Evolutionary conservation across 2,329 filamentous ascomycete species (phyloP), one percentile per base, ranked within the genome.

Genomic region (Cladosporium sp.): DNA sequence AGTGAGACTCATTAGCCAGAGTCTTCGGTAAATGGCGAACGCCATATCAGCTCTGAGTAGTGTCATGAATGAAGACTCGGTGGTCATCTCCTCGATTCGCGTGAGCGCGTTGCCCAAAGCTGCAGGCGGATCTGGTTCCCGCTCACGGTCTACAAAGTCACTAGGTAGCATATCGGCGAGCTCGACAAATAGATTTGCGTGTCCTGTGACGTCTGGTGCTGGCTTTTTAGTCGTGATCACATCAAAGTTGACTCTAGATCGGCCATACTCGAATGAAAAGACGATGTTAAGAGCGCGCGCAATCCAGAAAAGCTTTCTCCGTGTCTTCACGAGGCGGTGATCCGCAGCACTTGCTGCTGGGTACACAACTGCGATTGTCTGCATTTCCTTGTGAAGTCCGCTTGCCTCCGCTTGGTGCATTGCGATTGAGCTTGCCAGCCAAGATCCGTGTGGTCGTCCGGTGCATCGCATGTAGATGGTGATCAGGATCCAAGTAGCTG

Each of bases 391-490:
- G 49, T 84, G 81, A 6, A 85, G 66, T 0, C 82, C 80, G 5
- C 82, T 81, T 3, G 85, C 84, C 70, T 87, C 86, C 2, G 84
- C 77, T 67, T 87, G 79, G 68, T 88, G 85, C 83, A 88, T 85
- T n/a, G 85, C 73, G 0, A 82, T 83, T 63, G 81, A 86, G 68
- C 83, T 86, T 0, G 84, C 83, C 73, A 87, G 82, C 85, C 84
- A 86, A 2, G 84, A 80, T 1, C 79, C 79, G 65, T 87, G 82
- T 1, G 84, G 84, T 0, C 62, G 79, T 1, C 79, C 81, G 0
- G 84, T 83, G 62, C 85, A 79, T 10, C 86, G 79, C 8, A 88
- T 75, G 65, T 87, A 87, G 1, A 83, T 78, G 0, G 82, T 82
- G 3, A 85, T 81, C 5, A 88, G 79, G 0, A 85, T 75, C 85